These are phyloP conservation scores for Rhodocollybia butyracea DNA, from an alignment of 768 basidiomycete species.

Conservation along the genomic window DNA sequence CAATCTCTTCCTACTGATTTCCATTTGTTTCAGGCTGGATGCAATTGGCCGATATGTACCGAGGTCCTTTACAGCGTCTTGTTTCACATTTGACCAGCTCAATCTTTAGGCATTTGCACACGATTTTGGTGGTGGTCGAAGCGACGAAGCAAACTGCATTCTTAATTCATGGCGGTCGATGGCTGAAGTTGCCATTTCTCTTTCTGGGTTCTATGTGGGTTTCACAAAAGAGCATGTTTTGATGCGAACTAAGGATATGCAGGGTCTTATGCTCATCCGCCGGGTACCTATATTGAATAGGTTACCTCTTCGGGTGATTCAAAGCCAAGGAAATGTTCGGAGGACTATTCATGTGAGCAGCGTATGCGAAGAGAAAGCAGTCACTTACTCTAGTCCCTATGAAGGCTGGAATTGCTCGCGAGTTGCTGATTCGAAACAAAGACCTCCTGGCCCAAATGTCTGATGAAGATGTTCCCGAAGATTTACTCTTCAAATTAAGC, in stretches of 20 bases:
- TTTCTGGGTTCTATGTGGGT: constrained; percentile 10
- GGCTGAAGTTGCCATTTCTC: constrained; percentile 18
- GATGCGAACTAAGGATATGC: neutral
- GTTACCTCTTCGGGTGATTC: constrained; percentile 14
- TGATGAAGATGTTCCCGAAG: too few relatives aligned
- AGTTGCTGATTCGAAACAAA: too few relatives aligned
- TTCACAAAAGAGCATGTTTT: neutral
- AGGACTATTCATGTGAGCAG: neutral
- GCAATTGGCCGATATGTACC: too few relatives aligned
- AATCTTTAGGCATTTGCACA: constrained; percentile 30
- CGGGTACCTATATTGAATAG: constrained; percentile 24
- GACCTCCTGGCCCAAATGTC: too few relatives aligned
- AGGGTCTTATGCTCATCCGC: constrained; percentile 20
- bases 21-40: too few relatives aligned
- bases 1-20: too few relatives aligned
- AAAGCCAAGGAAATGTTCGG: constrained; percentile 13
- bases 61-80: too few relatives aligned
- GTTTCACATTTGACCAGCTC: too few relatives aligned
- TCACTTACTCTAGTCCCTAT: too few relatives aligned
- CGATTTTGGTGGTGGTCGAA: constrained; percentile 29
- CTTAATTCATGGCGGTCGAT: constrained; percentile 21
- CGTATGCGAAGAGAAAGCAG: too few relatives aligned
- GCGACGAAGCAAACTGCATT: constrained; percentile 25
- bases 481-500: neutral
- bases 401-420: too few relatives aligned